These are phyloP conservation scores for Coemansia reversa DNA, from an alignment of 192 early-diverging fungal species.

Conservation along the genomic window DNA sequence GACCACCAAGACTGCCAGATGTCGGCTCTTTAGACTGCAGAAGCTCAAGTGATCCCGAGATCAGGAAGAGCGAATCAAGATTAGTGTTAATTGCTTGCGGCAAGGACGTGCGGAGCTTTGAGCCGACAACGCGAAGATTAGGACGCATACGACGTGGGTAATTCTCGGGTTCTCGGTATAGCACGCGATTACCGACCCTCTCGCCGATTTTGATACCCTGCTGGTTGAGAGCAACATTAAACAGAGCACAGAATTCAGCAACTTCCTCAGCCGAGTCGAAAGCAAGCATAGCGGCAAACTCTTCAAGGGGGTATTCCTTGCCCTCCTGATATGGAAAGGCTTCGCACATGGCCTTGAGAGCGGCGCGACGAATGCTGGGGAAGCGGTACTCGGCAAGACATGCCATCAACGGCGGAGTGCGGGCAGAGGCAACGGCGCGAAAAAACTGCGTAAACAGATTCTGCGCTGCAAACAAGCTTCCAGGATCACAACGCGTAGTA, in stretches of 20 bases:
- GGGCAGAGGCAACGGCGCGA: slow-evolving; percentile 57
- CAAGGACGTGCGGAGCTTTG: slow-evolving; percentile 35
- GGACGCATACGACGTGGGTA: slow-evolving; percentile 15
- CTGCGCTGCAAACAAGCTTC: slow-evolving; percentile 59
- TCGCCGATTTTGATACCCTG: slow-evolving; percentile 44
- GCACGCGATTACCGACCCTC: slow-evolving; percentile 22
- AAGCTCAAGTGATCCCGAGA: not conserved
- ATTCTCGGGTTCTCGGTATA: slow-evolving; percentile 33
- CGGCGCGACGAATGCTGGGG: slow-evolving; percentile 67
- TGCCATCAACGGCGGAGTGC: slow-evolving; percentile 71
- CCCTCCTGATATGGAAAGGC: slow-evolving; percentile 55
- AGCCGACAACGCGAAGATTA: slow-evolving; percentile 39
- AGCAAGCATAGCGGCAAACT: slow-evolving; percentile 59
- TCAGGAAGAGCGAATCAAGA: slow-evolving; percentile 23
- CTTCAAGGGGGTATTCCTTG: slow-evolving; percentile 47
- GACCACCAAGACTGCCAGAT: not conserved
- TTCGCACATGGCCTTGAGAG: slow-evolving; percentile 70
- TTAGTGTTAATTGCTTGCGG: slow-evolving; percentile 35
- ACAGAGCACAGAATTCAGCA: slow-evolving; percentile 32
- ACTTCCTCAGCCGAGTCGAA: slow-evolving; percentile 62
- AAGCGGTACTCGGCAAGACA: slow-evolving; percentile 80
- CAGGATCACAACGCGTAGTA: slow-evolving; percentile 42
- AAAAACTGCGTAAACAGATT: slow-evolving; percentile 75
- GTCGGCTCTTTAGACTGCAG: not conserved
- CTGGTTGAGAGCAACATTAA: slow-evolving; percentile 19